A percentile compares a stretch with the other conserved stretches of the same genome.
Evolutionary conservation across 73 alveolate genomes (phyloP).

Genomic region (Paramecium sexaurelia): DNA sequence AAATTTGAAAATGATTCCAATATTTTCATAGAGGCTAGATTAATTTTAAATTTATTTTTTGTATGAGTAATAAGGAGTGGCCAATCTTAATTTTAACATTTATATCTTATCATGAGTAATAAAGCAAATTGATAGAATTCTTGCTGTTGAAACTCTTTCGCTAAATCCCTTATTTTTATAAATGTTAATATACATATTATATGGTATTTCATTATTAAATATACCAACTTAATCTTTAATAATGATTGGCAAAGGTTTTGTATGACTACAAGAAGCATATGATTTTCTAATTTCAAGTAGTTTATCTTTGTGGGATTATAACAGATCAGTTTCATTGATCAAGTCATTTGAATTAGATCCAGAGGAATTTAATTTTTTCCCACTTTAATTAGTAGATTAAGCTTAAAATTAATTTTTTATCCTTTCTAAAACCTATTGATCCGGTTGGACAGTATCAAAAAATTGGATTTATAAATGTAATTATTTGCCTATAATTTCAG

Average conservation of each 20-base stretch:
- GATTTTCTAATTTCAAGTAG: background rate
- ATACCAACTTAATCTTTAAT: slow-evolving; percentile 4
- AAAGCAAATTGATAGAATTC: background rate
- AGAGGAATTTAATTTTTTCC: background rate
- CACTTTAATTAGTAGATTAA: background rate
- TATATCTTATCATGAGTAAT: background rate
- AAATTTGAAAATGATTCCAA: background rate
- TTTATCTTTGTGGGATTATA: background rate
- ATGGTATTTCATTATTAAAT: background rate
- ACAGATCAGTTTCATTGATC: background rate
- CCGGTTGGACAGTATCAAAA: background rate
- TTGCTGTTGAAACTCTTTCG: background rate
- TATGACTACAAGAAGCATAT: background rate
- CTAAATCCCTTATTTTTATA: background rate
- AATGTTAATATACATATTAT: background rate
- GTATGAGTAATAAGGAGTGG: background rate
- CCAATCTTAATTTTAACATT: background rate
- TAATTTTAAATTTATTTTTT: slow-evolving; percentile 6
- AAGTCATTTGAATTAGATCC: background rate
- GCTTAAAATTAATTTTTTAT: background rate
- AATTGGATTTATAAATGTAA: background rate
- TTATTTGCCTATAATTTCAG: background rate
- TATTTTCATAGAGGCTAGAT: background rate
- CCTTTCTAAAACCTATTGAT: background rate
- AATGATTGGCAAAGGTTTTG: background rate